phyloP scores from a whole-genome alignment of 345 rosid genomes.

The Melastoma malabathricum region DNA sequence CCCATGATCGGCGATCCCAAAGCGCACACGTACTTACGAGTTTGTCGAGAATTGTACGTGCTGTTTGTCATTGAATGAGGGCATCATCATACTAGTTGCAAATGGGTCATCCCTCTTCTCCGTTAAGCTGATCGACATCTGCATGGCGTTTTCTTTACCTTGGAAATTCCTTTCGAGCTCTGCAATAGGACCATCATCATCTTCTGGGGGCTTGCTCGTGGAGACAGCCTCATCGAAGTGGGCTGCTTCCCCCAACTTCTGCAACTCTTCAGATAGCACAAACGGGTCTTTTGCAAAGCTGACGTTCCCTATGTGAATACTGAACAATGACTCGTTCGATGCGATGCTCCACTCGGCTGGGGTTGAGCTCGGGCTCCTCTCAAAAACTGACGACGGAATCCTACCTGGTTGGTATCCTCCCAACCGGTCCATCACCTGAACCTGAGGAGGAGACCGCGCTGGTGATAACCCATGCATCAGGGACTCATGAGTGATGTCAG shows the following conservation, averaged over 20 bases:
- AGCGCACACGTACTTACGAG: no score
- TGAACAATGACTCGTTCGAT: slow-evolving; percentile 61
- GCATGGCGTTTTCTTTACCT: neutral
- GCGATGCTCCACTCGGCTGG: slow-evolving; percentile 54
- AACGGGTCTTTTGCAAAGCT: slow-evolving; percentile 34
- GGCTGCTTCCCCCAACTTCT: slow-evolving; percentile 6
- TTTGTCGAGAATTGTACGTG: no score
- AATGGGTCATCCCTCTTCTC: no score
- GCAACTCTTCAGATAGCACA: slow-evolving; percentile 13
- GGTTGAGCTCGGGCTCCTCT: slow-evolving; percentile 20
- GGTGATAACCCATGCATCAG: slow-evolving; percentile 11
- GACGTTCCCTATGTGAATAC: slow-evolving; percentile 44
- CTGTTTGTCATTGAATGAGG: no score
- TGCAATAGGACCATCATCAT: slow-evolving; percentile 6
- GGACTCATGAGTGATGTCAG: slow-evolving; percentile 30
- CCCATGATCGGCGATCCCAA: no score
- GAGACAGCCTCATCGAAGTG: slow-evolving; percentile 25
- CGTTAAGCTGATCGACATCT: no score
- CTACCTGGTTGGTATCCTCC: slow-evolving; percentile 32
- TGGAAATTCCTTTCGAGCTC: no score
- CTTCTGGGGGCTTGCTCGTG: slow-evolving; percentile 20
- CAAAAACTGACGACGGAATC: slow-evolving; percentile 47
- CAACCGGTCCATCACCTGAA: slow-evolving; percentile 63
- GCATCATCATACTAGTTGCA: no score
- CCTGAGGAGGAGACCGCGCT: slow-evolving; percentile 36